phyloP scores from a whole-genome alignment of 768 basidiomycete species.

The Termitomyces sp. region DNA sequence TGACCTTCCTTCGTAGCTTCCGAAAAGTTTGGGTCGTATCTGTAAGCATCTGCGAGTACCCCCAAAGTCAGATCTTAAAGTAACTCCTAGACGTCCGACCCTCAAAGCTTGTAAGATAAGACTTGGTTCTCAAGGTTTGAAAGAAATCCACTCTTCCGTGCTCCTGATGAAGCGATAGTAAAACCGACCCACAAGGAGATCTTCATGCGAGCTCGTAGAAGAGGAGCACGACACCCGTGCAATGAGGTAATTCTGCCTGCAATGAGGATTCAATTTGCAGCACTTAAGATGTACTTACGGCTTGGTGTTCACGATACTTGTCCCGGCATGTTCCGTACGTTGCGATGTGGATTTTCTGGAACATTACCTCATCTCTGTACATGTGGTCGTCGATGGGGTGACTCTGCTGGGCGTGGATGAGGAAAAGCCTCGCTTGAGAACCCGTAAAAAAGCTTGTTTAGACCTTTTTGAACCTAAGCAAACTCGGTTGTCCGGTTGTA shows the following conservation, averaged over 20 bases:
- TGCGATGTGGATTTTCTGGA: background rate
- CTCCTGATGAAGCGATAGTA: slow-evolving; percentile 10
- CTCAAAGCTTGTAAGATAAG: slow-evolving; percentile 4
- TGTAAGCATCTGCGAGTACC: background rate
- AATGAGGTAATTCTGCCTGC: background rate
- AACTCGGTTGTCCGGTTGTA: no score
- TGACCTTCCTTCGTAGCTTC: background rate
- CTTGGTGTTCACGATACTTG: background rate
- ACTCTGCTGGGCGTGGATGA: background rate
- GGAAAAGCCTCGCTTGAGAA: background rate
- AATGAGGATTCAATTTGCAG: background rate
- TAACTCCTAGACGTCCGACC: background rate
- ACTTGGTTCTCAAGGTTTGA: background rate
- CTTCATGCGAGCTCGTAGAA: slow-evolving; percentile 4
- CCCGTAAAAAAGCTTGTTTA: background rate
- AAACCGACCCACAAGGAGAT: slow-evolving; percentile 4
- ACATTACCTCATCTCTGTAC: background rate
- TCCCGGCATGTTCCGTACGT: background rate
- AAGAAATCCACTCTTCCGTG: background rate
- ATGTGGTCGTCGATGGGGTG: background rate
- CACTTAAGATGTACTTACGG: background rate
- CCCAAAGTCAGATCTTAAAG: background rate
- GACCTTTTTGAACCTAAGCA: no score
- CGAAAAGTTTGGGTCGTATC: background rate
- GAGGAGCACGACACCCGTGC: background rate